Base-by-base conservation (phyloP, 768 basidiomycete species). In the Suillus hirtellus region DNA sequence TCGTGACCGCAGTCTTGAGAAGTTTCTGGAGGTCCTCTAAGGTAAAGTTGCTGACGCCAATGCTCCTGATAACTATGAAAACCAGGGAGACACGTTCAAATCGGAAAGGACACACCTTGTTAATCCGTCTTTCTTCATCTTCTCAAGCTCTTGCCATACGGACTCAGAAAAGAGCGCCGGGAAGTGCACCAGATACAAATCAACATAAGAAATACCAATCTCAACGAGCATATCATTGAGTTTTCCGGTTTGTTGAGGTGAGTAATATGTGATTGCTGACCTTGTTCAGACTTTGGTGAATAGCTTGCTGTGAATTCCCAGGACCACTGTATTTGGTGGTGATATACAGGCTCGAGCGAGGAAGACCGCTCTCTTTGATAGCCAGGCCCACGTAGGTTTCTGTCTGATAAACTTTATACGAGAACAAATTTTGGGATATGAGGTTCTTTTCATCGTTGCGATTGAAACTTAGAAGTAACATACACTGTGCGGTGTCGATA, bases 41-140 rank as follows among this genome's bases (percentile, higher is more conserved):
- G 5, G 70, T 71, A 71, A 88, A 90, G 73, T 92, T 92, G 76
- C 86, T 87, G 63, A 92, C 88, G 17, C 89, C 89, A 60, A 89
- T 89, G 71, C 84, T 88, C 81, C 87, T 89, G 62, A 24, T 58
- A 55, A 42, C 9, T 17, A 4, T 27, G 37, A 24, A 21, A n/a
- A 47, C 46, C 46, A 12, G n/a, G 2, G 12, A 47, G 12, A 21
- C 11, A 21, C 4, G 6, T 11, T 47, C 46, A 12, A 21, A 12
- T 21, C n/a, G 21, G 21, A 21, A 12, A 9, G 31, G 11, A 3
- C 67, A 38, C 19, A 64, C 66, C 55, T 81, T 10, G 78, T 67
- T 2, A 79, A 67, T 0, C 80, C 79, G 15, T 76, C 77, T 44
- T 82, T 75, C 68, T 82, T 80, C 42, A 87, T 74, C 44, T 78